A percentile compares a stretch with the other conserved stretches of the same genome.
These are phyloP conservation scores for Aspergillus oerlinghausenensis DNA, from an alignment of 2,329 filamentous ascomycete species.

Conservation along the genomic window DNA sequence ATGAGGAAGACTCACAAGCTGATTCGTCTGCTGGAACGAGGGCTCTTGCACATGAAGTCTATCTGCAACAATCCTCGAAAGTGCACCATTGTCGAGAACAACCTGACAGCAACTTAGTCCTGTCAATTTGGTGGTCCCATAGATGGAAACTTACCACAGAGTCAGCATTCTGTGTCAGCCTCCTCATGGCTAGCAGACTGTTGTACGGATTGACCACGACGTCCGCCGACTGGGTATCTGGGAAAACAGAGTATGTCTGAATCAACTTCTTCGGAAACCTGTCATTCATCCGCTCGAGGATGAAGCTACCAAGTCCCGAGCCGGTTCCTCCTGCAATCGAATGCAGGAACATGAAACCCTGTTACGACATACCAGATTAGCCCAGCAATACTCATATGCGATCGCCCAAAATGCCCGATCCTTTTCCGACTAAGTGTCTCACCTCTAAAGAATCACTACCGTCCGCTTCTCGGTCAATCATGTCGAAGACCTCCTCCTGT, in stretches of 20 bases:
- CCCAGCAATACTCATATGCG: background rate
- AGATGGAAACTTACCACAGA: constrained; percentile 61
- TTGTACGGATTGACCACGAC: constrained; percentile 99
- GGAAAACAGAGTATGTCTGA: constrained; percentile 98
- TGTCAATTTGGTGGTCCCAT: background rate
- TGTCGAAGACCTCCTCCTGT: constrained; percentile 96
- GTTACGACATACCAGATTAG: constrained; percentile 2
- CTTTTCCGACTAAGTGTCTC: constrained; percentile 10
- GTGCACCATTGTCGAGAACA: constrained; percentile 90
- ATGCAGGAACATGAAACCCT: constrained; percentile 98
- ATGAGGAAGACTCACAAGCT: constrained; percentile 57
- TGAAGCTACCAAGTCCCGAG: constrained; percentile 89
- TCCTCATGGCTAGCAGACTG: constrained; percentile 84
- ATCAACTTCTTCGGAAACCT: constrained; percentile 98
- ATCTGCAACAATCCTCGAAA: constrained; percentile 91
- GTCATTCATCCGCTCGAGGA: constrained; percentile 93
- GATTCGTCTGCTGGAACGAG: constrained; percentile 95
- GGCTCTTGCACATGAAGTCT: constrained; percentile 91
- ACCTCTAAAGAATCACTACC: constrained; percentile 95
- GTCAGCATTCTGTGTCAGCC: constrained; percentile 92
- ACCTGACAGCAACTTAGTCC: constrained; percentile 45
- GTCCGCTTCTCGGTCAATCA: constrained; percentile 98
- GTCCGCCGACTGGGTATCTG: constrained; percentile 83
- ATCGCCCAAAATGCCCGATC: background rate
- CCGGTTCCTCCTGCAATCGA: constrained; percentile 97